A percentile compares a stretch with the other conserved stretches of the same genome.
phyloP scores from a whole-genome alignment of 768 basidiomycete species.

The Xerocomus potaroensis region DNA sequence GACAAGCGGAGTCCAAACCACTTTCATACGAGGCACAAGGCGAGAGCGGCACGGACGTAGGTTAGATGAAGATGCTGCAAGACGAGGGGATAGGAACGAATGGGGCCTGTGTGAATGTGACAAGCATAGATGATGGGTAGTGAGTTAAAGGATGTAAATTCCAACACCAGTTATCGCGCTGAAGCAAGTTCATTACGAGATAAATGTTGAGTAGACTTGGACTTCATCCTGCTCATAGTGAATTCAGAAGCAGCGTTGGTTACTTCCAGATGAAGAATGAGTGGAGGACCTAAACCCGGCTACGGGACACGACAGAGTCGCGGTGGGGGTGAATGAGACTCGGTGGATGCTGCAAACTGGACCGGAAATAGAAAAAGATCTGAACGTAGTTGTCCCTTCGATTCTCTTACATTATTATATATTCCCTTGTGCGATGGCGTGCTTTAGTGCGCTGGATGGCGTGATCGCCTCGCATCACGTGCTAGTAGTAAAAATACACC shows the following conservation, averaged over 20 bases:
- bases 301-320: no score
- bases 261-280: no score
- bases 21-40: background rate
- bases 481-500: background rate
- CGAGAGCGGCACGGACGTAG: background rate
- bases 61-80: background rate
- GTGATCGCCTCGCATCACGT: conserved; percentile 34
- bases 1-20: conserved; percentile 15
- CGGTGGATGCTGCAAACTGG: background rate
- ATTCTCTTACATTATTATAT: conserved; percentile 18
- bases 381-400: no score
- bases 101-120: background rate
- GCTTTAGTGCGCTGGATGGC: conserved; percentile 21
- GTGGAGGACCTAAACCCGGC: no score
- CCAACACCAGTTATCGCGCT: no score
- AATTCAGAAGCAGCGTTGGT: no score
- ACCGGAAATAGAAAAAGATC: no score
- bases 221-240: no score
- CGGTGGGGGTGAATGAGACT: no score
- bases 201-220: no score
- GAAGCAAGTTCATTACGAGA: no score
- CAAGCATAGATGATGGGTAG: background rate
- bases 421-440: conserved; percentile 8
- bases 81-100: background rate
- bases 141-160: background rate